These are phyloP conservation scores for Melanopsichium pennsylvanicum DNA, from an alignment of 1,284 basidiomycete species.

Conservation along the genomic window DNA sequence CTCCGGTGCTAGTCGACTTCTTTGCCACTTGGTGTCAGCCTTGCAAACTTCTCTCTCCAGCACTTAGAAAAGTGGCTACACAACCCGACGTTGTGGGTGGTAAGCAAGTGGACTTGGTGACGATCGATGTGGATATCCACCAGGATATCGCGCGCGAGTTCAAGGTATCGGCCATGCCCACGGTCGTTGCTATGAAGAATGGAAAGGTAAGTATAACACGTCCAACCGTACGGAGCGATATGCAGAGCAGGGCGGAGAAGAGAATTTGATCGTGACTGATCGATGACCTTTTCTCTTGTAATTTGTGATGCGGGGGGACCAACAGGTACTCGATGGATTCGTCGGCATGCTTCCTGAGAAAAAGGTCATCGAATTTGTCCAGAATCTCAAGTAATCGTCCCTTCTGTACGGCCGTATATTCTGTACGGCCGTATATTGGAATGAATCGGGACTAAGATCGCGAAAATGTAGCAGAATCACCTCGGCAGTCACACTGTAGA, in stretches of 20 bases:
- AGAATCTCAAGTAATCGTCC: slow-evolving; percentile 25
- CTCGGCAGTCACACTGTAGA: too few species aligned
- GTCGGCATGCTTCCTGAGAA: slow-evolving; percentile 53
- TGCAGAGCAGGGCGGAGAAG: too few species aligned
- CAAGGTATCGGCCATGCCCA: slow-evolving; percentile 53
- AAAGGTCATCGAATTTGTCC: slow-evolving; percentile 50
- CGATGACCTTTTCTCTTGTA: too few species aligned
- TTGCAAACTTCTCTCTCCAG: slow-evolving; percentile 55
- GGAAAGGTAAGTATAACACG: slow-evolving; percentile 39
- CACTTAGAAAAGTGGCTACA: slow-evolving; percentile 40
- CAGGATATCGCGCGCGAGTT: slow-evolving; percentile 44
- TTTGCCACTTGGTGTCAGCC: slow-evolving; percentile 57
- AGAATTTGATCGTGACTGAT: too few species aligned
- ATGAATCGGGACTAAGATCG: too few species aligned
- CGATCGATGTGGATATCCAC: slow-evolving; percentile 51
- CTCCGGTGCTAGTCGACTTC: slow-evolving; percentile 52
- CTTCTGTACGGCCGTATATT: too few species aligned
- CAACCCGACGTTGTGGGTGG: slow-evolving; percentile 30
- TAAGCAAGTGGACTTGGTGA: slow-evolving; percentile 44
- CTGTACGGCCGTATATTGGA: too few species aligned
- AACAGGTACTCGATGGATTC: slow-evolving; percentile 36
- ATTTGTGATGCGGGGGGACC: too few species aligned
- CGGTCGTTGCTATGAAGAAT: slow-evolving; percentile 48
- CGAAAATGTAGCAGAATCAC: too few species aligned
- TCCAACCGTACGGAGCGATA: too few species aligned